These are phyloP conservation scores for Nigrograna mackinnonii DNA, from an alignment of 2,329 filamentous ascomycete species.

Conservation along the genomic window DNA sequence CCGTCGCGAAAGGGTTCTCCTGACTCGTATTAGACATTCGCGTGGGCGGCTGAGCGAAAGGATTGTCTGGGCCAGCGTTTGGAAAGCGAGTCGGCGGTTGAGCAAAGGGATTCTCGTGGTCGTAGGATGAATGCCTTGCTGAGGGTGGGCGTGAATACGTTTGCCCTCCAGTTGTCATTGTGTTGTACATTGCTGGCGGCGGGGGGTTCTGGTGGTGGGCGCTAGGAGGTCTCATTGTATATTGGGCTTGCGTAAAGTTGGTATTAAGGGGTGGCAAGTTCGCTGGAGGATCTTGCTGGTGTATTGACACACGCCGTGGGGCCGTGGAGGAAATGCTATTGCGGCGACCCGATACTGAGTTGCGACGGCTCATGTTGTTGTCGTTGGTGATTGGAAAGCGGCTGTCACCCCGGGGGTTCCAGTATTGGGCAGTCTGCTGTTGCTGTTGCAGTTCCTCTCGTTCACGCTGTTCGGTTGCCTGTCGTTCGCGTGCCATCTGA, in stretches of 20 bases:
- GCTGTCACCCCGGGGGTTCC: conserved; percentile 21
- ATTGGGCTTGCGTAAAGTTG: too few relatives aligned
- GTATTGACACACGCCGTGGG: conserved; percentile 23
- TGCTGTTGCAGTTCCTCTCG: conserved; percentile 28
- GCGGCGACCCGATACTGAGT: conserved; percentile 21
- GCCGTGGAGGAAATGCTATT: conserved; percentile 18
- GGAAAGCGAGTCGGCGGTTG: background rate
- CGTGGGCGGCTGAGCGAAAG: conserved; percentile 7
- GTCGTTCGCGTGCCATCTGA: conserved; percentile 26
- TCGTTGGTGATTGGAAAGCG: conserved; percentile 8
- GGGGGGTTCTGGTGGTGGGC: conserved; percentile 17
- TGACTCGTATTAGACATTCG: conserved; percentile 4
- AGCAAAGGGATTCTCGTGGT: conserved; percentile 18
- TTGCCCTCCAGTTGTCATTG: too few relatives aligned
- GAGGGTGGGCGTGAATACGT: conserved; percentile 19
- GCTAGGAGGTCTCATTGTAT: too few relatives aligned
- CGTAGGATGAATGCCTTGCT: conserved; percentile 22
- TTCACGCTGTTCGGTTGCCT: conserved; percentile 24
- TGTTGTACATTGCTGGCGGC: too few relatives aligned
- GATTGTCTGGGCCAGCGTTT: conserved; percentile 5
- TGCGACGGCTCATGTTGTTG: conserved; percentile 14
- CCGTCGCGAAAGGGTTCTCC: conserved; percentile 14
- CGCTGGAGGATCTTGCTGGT: conserved; percentile 22
- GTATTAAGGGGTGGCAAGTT: conserved; percentile 9
- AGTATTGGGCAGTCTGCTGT: conserved; percentile 26